These are phyloP conservation scores for Fusarium pininemorale DNA, from an alignment of 2,329 filamentous ascomycete genomes.

Conservation along the genomic window DNA sequence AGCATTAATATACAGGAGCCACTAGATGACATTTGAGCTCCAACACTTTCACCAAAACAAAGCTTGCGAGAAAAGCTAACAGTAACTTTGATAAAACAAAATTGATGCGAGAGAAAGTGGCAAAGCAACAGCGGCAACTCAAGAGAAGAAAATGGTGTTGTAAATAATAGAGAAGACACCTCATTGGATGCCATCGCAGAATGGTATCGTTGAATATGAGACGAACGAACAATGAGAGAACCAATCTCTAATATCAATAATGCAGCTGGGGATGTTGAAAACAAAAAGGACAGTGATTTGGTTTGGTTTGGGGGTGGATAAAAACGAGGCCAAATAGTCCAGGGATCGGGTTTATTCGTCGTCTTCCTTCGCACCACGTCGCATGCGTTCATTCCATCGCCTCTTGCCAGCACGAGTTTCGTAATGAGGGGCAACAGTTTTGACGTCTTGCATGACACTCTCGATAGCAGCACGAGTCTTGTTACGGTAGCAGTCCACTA, in stretches of 20 bases:
- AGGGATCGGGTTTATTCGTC: slow-evolving; percentile 38
- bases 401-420: slow-evolving; percentile 90
- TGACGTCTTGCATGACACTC: slow-evolving; percentile 77
- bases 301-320: not conserved
- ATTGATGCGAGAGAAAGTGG: not conserved
- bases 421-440: slow-evolving; percentile 81
- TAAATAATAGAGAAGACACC: slow-evolving; percentile 21
- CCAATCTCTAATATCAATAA: slow-evolving; percentile 28
- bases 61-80: not conserved
- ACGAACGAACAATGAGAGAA: slow-evolving; percentile 28
- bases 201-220: slow-evolving; percentile 46
- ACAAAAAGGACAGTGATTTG: slow-evolving; percentile 10
- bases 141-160: slow-evolving; percentile 6
- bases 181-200: slow-evolving; percentile 39
- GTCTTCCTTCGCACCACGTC: slow-evolving; percentile 46
- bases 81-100: slow-evolving; percentile 3
- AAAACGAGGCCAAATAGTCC: not conserved
- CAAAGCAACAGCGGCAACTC: not conserved
- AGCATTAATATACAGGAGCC: slow-evolving; percentile 35
- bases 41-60: not conserved
- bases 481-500: slow-evolving; percentile 93
- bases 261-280: slow-evolving; percentile 10
- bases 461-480: slow-evolving; percentile 89
- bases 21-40: not conserved
- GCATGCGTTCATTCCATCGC: slow-evolving; percentile 70